Conservation (phyloP, 495 filamentous ascomycete species). For the Tuber melanosporum region DNA sequence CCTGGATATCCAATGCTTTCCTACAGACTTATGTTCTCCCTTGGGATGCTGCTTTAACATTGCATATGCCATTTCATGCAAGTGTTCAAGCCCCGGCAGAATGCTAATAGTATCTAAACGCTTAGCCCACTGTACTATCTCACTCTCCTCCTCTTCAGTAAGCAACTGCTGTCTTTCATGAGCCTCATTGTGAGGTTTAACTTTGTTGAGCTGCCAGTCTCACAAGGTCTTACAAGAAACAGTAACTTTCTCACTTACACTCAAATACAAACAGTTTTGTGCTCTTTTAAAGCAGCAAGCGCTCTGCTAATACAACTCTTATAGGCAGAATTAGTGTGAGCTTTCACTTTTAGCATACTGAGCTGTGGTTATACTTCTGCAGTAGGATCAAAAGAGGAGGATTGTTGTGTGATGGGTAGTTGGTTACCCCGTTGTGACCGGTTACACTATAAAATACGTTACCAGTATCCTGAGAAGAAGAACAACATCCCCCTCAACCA, state of each 20-base stretch:
- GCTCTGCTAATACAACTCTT: too few species aligned
- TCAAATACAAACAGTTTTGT: too few species aligned
- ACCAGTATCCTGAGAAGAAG: too few species aligned
- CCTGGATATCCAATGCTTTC: conserved; percentile 7
- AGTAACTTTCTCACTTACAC: not conserved
- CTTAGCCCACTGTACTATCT: conserved; percentile 7
- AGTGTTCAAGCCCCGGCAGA: conserved; percentile 5
- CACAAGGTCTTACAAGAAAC: not conserved
- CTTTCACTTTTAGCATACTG: too few species aligned
- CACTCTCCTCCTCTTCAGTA: not conserved
- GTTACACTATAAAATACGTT: too few species aligned
- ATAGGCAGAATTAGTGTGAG: too few species aligned
- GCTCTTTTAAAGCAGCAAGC: too few species aligned
- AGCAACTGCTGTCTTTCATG: conserved; percentile 5
- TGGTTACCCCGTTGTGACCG: too few species aligned
- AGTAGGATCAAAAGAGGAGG: too few species aligned
- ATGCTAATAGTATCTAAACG: conserved; percentile 14
- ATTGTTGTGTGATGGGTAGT: too few species aligned
- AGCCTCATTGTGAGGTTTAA: not conserved
- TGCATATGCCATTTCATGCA: not conserved
- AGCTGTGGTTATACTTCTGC: too few species aligned
- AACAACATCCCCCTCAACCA: too few species aligned
- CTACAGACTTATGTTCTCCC: not conserved
- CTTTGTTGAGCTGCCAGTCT: not conserved
- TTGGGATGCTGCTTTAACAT: not conserved